These are phyloP conservation scores for Paracoccidioides lutzii DNA, from an alignment of 2,329 filamentous ascomycete species.

Conservation along the genomic window DNA sequence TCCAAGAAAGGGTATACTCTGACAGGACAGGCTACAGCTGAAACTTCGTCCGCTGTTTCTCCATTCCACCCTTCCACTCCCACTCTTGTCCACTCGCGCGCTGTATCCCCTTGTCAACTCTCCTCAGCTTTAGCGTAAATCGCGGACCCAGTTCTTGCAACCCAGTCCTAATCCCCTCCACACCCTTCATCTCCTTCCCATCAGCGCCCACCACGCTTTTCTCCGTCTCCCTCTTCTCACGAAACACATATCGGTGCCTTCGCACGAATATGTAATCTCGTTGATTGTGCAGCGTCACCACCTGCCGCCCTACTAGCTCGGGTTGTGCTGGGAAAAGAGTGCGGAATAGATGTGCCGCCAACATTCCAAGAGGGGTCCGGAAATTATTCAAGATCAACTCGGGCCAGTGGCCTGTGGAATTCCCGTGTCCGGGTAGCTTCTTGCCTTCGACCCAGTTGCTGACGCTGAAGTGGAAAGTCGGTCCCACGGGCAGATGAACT, in stretches of 20 bases:
- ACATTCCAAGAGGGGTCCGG: constrained; percentile 75
- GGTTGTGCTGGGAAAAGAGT: constrained; percentile 67
- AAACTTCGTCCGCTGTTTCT: constrained; percentile 87
- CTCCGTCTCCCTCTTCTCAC: constrained; percentile 74
- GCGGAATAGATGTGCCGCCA: constrained; percentile 76
- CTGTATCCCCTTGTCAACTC: constrained; percentile 82
- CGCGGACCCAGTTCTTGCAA: constrained; percentile 81
- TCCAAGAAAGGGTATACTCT: not conserved
- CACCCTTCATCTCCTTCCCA: constrained; percentile 70
- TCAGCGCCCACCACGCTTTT: constrained; percentile 73
- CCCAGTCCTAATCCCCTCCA: constrained; percentile 72
- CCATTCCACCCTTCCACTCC: constrained; percentile 94
- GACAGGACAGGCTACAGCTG: constrained; percentile 48
- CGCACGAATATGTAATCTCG: constrained; percentile 92
- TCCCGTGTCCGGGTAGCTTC: constrained; percentile 79
- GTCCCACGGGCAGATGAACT: constrained; percentile 69
- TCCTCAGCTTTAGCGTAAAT: constrained; percentile 74
- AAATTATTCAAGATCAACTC: constrained; percentile 91
- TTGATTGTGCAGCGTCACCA: constrained; percentile 87
- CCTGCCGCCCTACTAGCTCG: constrained; percentile 73
- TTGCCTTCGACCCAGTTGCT: constrained; percentile 83
- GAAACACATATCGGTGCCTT: constrained; percentile 81
- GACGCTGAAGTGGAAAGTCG: constrained; percentile 86
- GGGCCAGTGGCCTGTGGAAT: constrained; percentile 78
- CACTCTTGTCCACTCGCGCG: constrained; percentile 68